Evolutionary conservation across 176 grass and related monocot species (phyloP), one percentile per base, ranked within the genome.

Genomic region (Bothriochloa decipiens): DNA sequence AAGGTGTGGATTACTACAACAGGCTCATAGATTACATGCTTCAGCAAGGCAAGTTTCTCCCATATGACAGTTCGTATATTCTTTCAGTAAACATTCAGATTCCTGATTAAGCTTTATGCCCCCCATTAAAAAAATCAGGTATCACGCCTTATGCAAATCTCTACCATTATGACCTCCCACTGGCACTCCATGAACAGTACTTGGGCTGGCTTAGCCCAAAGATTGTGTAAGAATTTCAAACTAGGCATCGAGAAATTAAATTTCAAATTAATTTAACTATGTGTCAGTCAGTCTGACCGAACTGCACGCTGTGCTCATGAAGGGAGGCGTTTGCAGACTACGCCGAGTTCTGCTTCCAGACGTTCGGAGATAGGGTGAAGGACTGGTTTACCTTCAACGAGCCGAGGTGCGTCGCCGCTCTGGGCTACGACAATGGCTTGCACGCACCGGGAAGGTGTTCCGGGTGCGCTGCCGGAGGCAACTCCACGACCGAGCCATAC

Each of bases 321-420:
- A 97, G 95, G 13, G 82, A 91, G 23, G 89, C 85, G 6, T 98
- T 90, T 74, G 95, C 91, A 13, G 77, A 93, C 64, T 95, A 91
- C 4, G 91, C 92, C 3, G 95, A 95, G 0, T 98, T 95, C 61
- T 98, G 95, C 81, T 95, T 98, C 87, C 89, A 91, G 80, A 79
- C 69, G 5, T 98, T 85, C 0, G 95, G 95, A 0, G 91, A 98
- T 23, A 92, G 95, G 72, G 95, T 98, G 68, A 95, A 98, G 73
- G 88, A 98, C 72, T 93, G 95, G 92, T 93, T 98, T 20, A 98
- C 95, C 45, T 95, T 98, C 80, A 98, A 98, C 11, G 95, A 98
- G 76, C 95, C 95, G 0, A 95, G 95, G 63, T 84, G 82, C 3
- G 92, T 93, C 1, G 89, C 95, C 18, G 92, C 95, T 66, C 91